A percentile compares a stretch with the other conserved stretches of the same genome.
phyloP scores from a whole-genome alignment of 495 filamentous ascomycete genomes.

The Daldinia loculata region DNA sequence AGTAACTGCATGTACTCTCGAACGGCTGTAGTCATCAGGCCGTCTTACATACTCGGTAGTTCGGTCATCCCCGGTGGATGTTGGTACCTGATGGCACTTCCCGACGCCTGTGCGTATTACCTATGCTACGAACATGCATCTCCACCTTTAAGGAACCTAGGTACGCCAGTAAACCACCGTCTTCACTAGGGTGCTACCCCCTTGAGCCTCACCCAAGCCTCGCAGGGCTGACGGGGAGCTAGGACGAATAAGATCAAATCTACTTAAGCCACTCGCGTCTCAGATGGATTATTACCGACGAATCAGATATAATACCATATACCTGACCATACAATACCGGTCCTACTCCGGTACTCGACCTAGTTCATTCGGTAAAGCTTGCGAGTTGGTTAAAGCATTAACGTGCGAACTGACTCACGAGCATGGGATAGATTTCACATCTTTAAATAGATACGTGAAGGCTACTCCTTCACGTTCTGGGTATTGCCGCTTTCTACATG shows the following conservation, averaged over 20 bases:
- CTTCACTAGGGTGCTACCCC: conserved; percentile 36
- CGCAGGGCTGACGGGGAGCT: conserved; percentile 36
- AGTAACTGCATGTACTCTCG: conserved; percentile 33
- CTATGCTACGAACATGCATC: conserved; percentile 27
- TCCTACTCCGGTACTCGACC: conserved; percentile 28
- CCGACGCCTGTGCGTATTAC: conserved; percentile 1
- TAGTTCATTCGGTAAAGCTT: conserved; percentile 25
- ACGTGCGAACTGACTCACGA: conserved; percentile 29
- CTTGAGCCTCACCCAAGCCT: conserved; percentile 44
- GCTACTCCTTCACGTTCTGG: conserved; percentile 26
- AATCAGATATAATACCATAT: conserved; percentile 25
- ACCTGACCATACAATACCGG: background rate
- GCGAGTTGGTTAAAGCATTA: conserved; percentile 13
- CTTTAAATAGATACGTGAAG: conserved; percentile 42
- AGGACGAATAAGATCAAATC: conserved; percentile 30
- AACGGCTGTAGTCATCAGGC: conserved; percentile 16
- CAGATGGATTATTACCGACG: conserved; percentile 35
- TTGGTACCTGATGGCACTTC: conserved; percentile 11
- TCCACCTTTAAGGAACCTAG: conserved; percentile 17
- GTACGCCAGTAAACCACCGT: conserved; percentile 18
- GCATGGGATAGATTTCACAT: conserved; percentile 30
- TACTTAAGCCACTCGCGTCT: conserved; percentile 32
- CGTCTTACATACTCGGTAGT: conserved; percentile 18
- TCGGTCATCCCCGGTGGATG: conserved; percentile 31
- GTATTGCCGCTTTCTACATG: conserved; percentile 43